Conservation (phyloP, 441 rosid species). For the Jatropha podagrica region DNA sequence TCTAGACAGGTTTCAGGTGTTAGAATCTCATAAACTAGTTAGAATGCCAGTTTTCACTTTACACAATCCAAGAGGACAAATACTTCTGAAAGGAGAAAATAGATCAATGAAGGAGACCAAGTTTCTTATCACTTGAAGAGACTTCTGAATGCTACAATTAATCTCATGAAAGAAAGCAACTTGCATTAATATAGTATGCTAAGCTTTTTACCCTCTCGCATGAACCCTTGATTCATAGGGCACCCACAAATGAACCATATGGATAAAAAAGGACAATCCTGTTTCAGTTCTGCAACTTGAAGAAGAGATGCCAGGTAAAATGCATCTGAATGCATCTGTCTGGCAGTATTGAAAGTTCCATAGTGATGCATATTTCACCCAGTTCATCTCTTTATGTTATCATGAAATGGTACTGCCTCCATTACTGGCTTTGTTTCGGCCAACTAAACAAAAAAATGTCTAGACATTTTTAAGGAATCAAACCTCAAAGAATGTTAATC, state of each 20-base stretch:
- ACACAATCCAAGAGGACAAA: background rate
- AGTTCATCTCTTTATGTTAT: background rate
- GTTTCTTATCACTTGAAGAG: background rate
- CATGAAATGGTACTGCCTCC: background rate
- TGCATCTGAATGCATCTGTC: too few relatives aligned
- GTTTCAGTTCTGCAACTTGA: background rate
- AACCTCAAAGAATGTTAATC: background rate
- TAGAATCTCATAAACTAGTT: background rate
- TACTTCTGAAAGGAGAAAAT: background rate
- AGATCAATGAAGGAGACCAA: background rate
- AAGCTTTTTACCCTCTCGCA: background rate
- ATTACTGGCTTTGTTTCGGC: background rate
- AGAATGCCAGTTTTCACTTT: background rate
- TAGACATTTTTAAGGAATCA: slow-evolving; percentile 7
- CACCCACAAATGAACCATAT: background rate
- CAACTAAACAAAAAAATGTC: background rate
- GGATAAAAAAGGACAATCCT: background rate
- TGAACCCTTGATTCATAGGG: background rate
- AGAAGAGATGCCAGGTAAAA: too few relatives aligned
- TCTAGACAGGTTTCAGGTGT: background rate
- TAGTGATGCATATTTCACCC: background rate
- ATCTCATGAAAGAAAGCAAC: background rate
- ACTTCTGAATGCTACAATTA: background rate
- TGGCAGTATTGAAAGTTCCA: too few relatives aligned
- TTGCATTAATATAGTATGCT: background rate